Evolutionary conservation across 2,329 filamentous ascomycete genomes (phyloP), one percentile per base, ranked within the genome.

Genomic region (Ophiostoma himal-ulmi): DNA sequence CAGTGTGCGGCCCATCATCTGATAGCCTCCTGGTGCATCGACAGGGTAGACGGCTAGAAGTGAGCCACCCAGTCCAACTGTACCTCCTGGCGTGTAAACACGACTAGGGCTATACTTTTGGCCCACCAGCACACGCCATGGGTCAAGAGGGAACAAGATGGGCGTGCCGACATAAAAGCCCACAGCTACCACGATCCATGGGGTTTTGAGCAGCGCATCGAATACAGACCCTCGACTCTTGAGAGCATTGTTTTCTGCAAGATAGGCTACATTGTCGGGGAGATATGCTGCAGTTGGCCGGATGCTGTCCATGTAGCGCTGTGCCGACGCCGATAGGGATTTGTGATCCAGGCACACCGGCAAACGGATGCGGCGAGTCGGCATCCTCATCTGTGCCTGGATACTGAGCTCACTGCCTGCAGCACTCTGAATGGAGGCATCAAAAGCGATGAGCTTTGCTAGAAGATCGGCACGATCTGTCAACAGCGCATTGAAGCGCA

Each of bases 1-100:
- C 2, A 86, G 81, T 0, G 84, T 86, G 68, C 83, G 79, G 0
- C 83, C 84, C 30, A 70, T 57, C n/a, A 57, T 64, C 30, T 52
- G 36, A 73, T 81, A 82, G 0, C 80, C 80, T 3, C 80, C 80
- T 0, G 80, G 80, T 5, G 76, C 74, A 22, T 79, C 79, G 13
- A 64, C 60, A 10, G 60, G 60, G 34, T 64, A 64, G 13, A 64
- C 60, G 14, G 60, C 60, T 3, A 64, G 60, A 64, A 64, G 60
- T 5, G 60, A 64, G 17, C 60, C 60, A 10, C 60, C 60, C 1
- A 64, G 60, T 34, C 60, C 60, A 36, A 64, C 60, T 20, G 60
- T 64, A 20, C 60, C 60, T 8, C 60, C 60, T n/a, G 60, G 60
- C 30, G 60, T 64, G 60, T 64, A 26, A 8, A 64, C 60, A n/a